Conservation (phyloP, 2,329 filamentous ascomycete genomes). For the Phyllosticta paracitricarpa region DNA sequence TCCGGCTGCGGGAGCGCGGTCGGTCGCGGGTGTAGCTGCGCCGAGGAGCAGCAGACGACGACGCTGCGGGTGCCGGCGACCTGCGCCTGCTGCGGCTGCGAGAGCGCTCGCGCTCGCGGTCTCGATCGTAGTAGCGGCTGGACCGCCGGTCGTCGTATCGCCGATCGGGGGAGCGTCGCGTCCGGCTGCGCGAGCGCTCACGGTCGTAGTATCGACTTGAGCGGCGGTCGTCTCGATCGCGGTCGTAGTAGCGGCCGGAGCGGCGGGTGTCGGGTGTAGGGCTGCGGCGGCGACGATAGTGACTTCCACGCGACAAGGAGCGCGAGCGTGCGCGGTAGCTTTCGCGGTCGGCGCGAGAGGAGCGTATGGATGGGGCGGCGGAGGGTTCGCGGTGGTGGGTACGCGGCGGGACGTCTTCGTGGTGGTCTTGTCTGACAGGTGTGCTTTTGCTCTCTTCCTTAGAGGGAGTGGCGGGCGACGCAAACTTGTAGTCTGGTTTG, state of each 20-base stretch:
- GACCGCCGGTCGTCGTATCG: too few species aligned
- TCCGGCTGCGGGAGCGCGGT: conserved; percentile 17
- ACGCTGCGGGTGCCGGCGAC: background rate
- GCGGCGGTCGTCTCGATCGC: conserved; percentile 12
- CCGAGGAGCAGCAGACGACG: conserved; percentile 16
- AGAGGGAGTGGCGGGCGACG: background rate
- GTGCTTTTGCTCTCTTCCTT: background rate
- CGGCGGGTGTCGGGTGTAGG: conserved; percentile 19
- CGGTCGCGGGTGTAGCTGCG: conserved; percentile 11
- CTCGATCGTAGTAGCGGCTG: conserved; percentile 7
- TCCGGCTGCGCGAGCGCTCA: conserved; percentile 13
- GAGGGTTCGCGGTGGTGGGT: conserved; percentile 1
- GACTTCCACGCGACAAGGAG: conserved; percentile 4
- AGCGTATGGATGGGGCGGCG: conserved; percentile 2
- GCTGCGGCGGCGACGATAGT: conserved; percentile 17
- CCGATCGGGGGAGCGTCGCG: conserved; percentile 9
- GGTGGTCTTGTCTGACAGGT: background rate
- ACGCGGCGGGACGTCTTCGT: conserved; percentile 3
- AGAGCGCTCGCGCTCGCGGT: conserved; percentile 14
- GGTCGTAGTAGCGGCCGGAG: conserved; percentile 19
- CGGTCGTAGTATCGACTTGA: conserved; percentile 14
- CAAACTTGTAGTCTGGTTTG: conserved; percentile 17
- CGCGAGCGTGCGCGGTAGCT: conserved; percentile 9
- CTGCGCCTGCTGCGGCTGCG: background rate
- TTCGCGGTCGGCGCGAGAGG: conserved; percentile 16